Base-by-base conservation (phyloP, 805 yeast genomes). In the Saccharomycopsis oosterbeekiorum region DNA sequence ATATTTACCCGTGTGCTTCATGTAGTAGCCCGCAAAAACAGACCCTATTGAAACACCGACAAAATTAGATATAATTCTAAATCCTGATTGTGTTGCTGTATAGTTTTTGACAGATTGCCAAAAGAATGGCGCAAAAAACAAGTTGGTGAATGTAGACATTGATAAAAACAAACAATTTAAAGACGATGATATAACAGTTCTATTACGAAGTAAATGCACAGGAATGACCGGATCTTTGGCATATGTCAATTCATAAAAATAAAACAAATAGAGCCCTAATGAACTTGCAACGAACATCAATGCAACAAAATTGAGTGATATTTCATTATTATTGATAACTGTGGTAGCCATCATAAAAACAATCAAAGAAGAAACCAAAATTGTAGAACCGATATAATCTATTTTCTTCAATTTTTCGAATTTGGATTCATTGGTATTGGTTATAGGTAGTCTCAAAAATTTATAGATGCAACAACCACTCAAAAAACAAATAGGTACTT, bases 71-170 rank as follows among this genome's bases (percentile, higher is more conserved):
- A 81, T 70, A 42, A 78, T 68, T 64, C 89, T 74, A 36, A 77
- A 66, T 4, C 90, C 90, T 47, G 81, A 80, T 61, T 81, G 74
- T 6, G 86, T 79, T 1, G 89, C 80, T 2, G 80, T 68, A 43
- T 81, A 70, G 14, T 77, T 78, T 64, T 78, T 69, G 1, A 83
- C 88, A 0, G 88, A 73, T 15, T 80, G 73, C 70, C 81, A 84
- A 68, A 78, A 87, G 19, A 89, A 77, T 1, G 97, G 97, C 2
- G 84, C 77, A 71, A 84, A 89, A 73, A 78, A 89, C 60, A 89
- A 69, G 65, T 78, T 77, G 1, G 90, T 75, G 69, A 80, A 87
- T 17, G 80, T 79, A 1, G 83, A 78, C 87, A 88, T 88, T 5
- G 89, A 83, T 70, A 79, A 76, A 66, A 87, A 84, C 83, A 88